Evolutionary conservation across 768 basidiomycete species (phyloP).

Genomic region (Phylloporus scabripes): DNA sequence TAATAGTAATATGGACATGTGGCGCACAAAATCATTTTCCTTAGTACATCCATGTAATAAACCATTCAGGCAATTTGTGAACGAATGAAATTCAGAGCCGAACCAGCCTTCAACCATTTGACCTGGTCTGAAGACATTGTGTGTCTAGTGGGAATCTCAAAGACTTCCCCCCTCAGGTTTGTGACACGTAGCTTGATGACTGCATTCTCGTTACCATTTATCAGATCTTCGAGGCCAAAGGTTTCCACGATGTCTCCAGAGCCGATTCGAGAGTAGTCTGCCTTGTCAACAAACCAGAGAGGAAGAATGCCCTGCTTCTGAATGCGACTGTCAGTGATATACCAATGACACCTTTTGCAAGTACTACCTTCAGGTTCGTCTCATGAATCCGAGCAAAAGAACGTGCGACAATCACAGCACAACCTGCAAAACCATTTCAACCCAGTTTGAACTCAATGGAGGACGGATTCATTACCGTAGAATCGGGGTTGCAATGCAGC

Average conservation of each 20-base stretch:
- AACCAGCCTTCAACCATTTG: slow-evolving; percentile 85
- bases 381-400: slow-evolving; percentile 99
- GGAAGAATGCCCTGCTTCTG: slow-evolving; percentile 98
- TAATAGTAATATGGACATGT: slow-evolving; percentile 1
- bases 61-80: slow-evolving; percentile 37
- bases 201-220: slow-evolving; percentile 41
- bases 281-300: slow-evolving; percentile 85
- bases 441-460: neutral
- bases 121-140: slow-evolving; percentile 89
- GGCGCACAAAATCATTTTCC: neutral
- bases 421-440: slow-evolving; percentile 44
- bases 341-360: neutral
- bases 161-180: slow-evolving; percentile 52
- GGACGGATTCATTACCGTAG: slow-evolving; percentile 51
- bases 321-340: slow-evolving; percentile 3
- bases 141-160: slow-evolving; percentile 73
- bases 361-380: slow-evolving; percentile 83
- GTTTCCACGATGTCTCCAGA: slow-evolving; percentile 83
- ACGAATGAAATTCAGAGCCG: slow-evolving; percentile 86
- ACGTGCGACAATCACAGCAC: slow-evolving; percentile 79
- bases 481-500: slow-evolving; percentile 96
- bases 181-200: slow-evolving; percentile 58
- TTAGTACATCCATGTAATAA: neutral
- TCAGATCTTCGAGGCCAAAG: slow-evolving; percentile 65
- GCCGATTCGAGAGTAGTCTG: slow-evolving; percentile 79